Base-by-base conservation (phyloP, 495 filamentous ascomycete species). In the Oidiodendron maius region DNA sequence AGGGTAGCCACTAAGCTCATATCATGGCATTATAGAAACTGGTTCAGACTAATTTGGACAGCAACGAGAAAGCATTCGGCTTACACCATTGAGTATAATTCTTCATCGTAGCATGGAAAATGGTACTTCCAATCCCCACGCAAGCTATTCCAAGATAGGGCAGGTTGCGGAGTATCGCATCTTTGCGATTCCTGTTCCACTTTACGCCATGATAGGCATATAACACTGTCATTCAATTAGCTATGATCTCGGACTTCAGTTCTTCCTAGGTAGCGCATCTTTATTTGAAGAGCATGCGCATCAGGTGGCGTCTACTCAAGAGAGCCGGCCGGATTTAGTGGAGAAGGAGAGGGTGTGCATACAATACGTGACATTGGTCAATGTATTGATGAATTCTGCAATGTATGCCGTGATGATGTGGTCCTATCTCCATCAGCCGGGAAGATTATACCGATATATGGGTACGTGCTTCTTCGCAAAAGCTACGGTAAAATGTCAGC, bases 71-170 rank as follows among this genome's bases (percentile, higher is more conserved):
- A n/a, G n/a, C n/a, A n/a, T n/a, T n/a, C n/a, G n/a, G 56, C 62
- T 35, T 62, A 73, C 70, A 65, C 71, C 78, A 79, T 53, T 80
- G 74, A 5, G 71, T 70, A 42, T 74, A 66, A 43, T 79, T 77
- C 40, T 72, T 74, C 11, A 81, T 52, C 1, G 69, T 69, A 6
- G 70, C 60, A 52, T 83, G 80, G 52, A 71, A 83, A 45, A 65
- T 56, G 12, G 58, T 63, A 1, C 74, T 78, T 28, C 68, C 65
- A n/a, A 81, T 45, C 10, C 80, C 80, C 3, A 83, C 74, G n/a
- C 64, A 60, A n/a, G 77, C 62, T 17, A 83, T 62, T 2, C 70
- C 75, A 45, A 65, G 64, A 52, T 78, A 76, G 2, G 74, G 69
- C 3, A 78, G 46, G 23, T 47, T 55, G 9, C 63, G 56, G 11